Percentiles rank a stretch among this genome's conserved stretches.
Evolutionary conservation across 2,329 filamentous ascomycete species (phyloP).

Genomic region (Magnaporthiopsis incrustans): DNA sequence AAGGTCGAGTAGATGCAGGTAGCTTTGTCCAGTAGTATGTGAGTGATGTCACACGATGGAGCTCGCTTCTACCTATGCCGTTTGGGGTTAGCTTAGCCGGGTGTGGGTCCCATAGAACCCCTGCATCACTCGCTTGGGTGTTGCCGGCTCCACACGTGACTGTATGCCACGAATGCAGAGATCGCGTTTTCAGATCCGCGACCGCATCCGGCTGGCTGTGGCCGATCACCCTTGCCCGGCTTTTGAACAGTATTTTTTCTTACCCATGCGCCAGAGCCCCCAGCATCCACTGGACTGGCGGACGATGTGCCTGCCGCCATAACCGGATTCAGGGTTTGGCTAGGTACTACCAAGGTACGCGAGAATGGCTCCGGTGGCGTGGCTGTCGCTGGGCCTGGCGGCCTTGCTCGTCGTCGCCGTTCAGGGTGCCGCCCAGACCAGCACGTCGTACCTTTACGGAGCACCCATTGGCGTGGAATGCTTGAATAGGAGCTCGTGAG

Average conservation of each 20-base stretch:
- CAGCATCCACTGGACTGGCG: neutral
- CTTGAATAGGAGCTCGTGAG: slow-evolving; percentile 66
- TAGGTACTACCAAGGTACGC: neutral
- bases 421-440: slow-evolving; percentile 27
- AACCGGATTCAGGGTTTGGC: neutral
- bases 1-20: neutral
- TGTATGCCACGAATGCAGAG: neutral
- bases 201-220: neutral
- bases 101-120: neutral
- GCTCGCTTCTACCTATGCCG: no score
- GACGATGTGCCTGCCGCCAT: neutral
- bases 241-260: neutral
- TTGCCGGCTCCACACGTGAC: neutral
- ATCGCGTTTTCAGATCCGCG: neutral
- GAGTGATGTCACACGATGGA: no score
- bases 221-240: neutral
- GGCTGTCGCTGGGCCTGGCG: slow-evolving; percentile 7
- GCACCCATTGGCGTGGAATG: slow-evolving; percentile 63
- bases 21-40: no score
- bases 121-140: neutral
- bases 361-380: slow-evolving; percentile 4
- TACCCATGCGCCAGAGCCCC: neutral
- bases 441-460: slow-evolving; percentile 58
- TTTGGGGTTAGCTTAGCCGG: no score
- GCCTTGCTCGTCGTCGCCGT: slow-evolving; percentile 11